These are phyloP conservation scores for Eimeria tenella DNA, from an alignment of 169 alveolate species.

Conservation along the genomic window DNA sequence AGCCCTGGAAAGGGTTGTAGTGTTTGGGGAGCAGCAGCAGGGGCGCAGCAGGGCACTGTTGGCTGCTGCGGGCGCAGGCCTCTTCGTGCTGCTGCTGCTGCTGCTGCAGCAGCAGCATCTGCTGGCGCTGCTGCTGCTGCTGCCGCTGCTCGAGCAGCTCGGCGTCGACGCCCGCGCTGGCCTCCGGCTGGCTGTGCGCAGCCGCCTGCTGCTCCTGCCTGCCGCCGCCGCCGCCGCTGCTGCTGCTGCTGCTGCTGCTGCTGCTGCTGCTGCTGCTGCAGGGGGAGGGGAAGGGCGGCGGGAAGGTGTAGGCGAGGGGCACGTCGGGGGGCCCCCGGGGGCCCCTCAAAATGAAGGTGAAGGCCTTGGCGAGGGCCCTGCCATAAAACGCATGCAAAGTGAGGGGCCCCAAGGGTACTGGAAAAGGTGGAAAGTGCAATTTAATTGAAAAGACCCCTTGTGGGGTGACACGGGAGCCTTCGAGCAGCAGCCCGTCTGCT, in stretches of 20 bases:
- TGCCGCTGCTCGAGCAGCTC: too few relatives aligned
- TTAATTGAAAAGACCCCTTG: background rate
- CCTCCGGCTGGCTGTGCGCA: too few relatives aligned
- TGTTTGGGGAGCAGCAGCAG: conserved; percentile 1
- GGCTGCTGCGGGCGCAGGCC: too few relatives aligned
- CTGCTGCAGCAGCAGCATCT: too few relatives aligned
- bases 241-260: conserved; percentile 13
- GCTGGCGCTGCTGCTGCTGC: too few relatives aligned
- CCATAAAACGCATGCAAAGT: background rate
- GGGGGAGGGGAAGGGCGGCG: conserved; percentile 2
- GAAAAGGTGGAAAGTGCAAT: background rate
- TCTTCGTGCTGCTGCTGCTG: background rate
- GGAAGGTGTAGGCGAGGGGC: background rate
- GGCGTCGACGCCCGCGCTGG: too few relatives aligned
- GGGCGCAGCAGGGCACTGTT: background rate
- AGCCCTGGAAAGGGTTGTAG: conserved; percentile 1
- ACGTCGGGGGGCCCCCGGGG: background rate
- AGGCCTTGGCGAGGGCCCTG: background rate
- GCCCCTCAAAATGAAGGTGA: background rate
- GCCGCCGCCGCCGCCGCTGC: background rate
- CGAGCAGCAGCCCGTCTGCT: background rate
- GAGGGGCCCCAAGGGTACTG: background rate
- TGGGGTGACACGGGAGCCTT: background rate
- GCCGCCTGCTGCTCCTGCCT: background rate
- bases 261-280: background rate